Conservation (phyloP, 495 filamentous ascomycete species). For the Hypomontagnella monticulosa region DNA sequence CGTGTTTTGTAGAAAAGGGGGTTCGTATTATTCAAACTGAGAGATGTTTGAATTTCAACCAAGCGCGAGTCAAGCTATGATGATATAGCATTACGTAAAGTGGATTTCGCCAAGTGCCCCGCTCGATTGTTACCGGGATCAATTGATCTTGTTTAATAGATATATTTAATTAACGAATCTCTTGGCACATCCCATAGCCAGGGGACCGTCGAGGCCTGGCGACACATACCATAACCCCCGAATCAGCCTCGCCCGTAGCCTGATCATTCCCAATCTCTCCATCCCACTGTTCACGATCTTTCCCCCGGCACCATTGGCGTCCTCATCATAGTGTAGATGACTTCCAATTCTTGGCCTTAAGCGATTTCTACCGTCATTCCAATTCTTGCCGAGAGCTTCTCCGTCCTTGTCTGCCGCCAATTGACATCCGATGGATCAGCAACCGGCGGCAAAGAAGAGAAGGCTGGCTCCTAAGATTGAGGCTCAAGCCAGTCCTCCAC, state of each 20-base stretch:
- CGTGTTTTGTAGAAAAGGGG: neutral
- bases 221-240: constrained; percentile 32
- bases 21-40: neutral
- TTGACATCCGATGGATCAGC: constrained; percentile 47
- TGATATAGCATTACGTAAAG: too few relatives aligned
- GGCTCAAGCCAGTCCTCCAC: constrained; percentile 46
- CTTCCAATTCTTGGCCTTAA: constrained; percentile 18
- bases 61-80: too few relatives aligned
- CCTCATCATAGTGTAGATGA: constrained; percentile 34
- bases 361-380: constrained; percentile 12
- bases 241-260: constrained; percentile 47
- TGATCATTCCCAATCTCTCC: constrained; percentile 43
- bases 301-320: constrained; percentile 28
- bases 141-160: neutral
- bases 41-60: too few relatives aligned
- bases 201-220: constrained; percentile 18
- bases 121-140: too few relatives aligned
- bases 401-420: constrained; percentile 24
- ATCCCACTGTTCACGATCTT: constrained; percentile 19
- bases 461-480: constrained; percentile 51
- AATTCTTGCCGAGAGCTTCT: constrained; percentile 26
- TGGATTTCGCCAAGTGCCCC: too few relatives aligned
- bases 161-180: constrained; percentile 10
- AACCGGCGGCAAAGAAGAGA: constrained; percentile 49
- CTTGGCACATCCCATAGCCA: constrained; percentile 9